Conservation (phyloP, 2,329 filamentous ascomycete species). For the Neonectria ditissima region DNA sequence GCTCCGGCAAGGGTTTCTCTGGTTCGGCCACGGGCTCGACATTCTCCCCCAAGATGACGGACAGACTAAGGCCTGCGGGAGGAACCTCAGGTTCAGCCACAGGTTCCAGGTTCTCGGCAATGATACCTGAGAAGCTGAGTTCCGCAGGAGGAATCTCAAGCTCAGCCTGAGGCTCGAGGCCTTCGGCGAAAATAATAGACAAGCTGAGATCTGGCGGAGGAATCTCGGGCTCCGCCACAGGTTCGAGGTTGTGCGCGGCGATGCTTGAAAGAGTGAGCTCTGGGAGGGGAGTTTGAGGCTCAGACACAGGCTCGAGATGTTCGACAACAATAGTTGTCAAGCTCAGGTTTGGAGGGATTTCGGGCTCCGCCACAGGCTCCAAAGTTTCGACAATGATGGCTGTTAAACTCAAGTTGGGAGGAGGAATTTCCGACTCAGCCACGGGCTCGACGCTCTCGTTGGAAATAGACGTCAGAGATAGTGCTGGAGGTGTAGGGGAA, state of each 20-base stretch:
- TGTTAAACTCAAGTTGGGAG: conserved; percentile 53
- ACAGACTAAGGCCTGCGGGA: conserved; percentile 4
- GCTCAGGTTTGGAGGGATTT: conserved; percentile 42
- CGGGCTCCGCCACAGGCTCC: conserved; percentile 46
- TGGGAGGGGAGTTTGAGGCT: conserved; percentile 39
- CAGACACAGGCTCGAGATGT: conserved; percentile 45
- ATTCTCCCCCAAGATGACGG: background rate
- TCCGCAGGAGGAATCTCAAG: conserved; percentile 40
- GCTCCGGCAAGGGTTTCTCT: conserved; percentile 38
- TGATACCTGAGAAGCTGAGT: conserved; percentile 44
- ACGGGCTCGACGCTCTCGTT: conserved; percentile 56
- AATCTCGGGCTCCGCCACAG: conserved; percentile 43
- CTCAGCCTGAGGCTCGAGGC: conserved; percentile 46
- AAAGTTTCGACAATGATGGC: conserved; percentile 51
- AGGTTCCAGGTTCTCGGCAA: conserved; percentile 43
- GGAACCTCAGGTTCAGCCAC: conserved; percentile 13
- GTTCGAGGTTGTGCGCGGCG: conserved; percentile 43
- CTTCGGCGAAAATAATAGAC: conserved; percentile 42
- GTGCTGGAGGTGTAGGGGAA: conserved; percentile 46
- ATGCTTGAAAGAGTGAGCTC: conserved; percentile 44
- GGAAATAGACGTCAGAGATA: conserved; percentile 50
- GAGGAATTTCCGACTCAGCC: conserved; percentile 50
- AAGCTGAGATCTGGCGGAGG: conserved; percentile 43
- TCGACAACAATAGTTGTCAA: conserved; percentile 45
- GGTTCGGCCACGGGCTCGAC: conserved; percentile 42